Evolutionary conservation across 1,139 yeast species (phyloP).

Genomic region (Scheffersomyces parashehatae): DNA sequence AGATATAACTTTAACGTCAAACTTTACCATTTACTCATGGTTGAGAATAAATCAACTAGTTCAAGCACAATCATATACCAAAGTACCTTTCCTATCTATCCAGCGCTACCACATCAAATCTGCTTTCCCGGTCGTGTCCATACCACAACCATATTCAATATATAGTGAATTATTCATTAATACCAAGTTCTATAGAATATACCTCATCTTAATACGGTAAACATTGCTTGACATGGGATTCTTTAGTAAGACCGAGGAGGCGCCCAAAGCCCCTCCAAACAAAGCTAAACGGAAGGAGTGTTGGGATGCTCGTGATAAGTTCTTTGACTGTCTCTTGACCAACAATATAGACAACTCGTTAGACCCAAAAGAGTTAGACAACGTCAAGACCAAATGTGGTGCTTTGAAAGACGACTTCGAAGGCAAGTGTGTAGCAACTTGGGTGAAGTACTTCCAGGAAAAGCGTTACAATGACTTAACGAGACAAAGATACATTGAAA

Average conservation of each 20-base stretch:
- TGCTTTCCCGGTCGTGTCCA: too few relatives aligned
- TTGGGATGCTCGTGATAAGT: slow-evolving; percentile 47
- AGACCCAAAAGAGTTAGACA: slow-evolving; percentile 35
- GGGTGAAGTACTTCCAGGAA: slow-evolving; percentile 50
- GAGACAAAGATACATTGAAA: slow-evolving; percentile 42
- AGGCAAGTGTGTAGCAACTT: slow-evolving; percentile 44
- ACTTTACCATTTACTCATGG: too few relatives aligned
- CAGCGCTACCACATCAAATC: too few relatives aligned
- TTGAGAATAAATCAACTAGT: too few relatives aligned
- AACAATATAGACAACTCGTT: slow-evolving; percentile 48
- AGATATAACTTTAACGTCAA: too few relatives aligned
- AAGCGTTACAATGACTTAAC: slow-evolving; percentile 46
- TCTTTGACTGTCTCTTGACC: slow-evolving; percentile 40
- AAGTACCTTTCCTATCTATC: too few relatives aligned
- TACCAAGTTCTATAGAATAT: too few relatives aligned
- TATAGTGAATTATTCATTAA: too few relatives aligned
- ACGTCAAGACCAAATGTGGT: slow-evolving; percentile 41
- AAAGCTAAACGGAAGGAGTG: slow-evolving; percentile 41
- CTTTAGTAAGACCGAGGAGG: slow-evolving; percentile 29
- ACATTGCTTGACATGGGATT: slow-evolving; percentile 30
- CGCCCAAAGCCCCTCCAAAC: slow-evolving; percentile 39
- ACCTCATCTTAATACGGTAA: too few relatives aligned
- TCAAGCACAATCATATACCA: too few relatives aligned
- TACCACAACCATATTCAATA: too few relatives aligned
- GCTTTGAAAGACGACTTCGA: slow-evolving; percentile 34